A percentile compares a stretch with the other conserved stretches of the same genome.
These are phyloP conservation scores for Kwoniella sp. DNA, from an alignment of 768 basidiomycete genomes.

Conservation along the genomic window DNA sequence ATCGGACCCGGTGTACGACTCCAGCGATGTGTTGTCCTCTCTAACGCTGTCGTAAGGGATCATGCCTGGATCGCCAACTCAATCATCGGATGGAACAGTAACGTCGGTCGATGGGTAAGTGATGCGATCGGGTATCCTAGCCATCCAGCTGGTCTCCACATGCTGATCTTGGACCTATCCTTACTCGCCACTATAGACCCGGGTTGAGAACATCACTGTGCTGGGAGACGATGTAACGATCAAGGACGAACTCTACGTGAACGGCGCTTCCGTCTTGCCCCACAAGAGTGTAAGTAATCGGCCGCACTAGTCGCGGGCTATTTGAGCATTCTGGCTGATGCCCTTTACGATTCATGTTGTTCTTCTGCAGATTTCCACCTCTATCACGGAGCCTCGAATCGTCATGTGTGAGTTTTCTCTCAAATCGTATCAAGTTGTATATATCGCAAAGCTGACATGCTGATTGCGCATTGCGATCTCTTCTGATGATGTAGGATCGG, in stretches of 20 bases:
- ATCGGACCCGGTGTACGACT: conserved; percentile 60
- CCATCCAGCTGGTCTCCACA: neutral
- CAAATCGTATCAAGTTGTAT: neutral
- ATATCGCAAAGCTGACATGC: neutral
- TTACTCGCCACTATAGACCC: conserved; percentile 38
- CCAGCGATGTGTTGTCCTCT: conserved; percentile 60
- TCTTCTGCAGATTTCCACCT: conserved; percentile 49
- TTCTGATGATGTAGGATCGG: neutral
- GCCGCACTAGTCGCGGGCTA: too few relatives aligned
- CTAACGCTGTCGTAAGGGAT: conserved; percentile 59
- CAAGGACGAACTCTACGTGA: conserved; percentile 60
- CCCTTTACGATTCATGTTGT: neutral
- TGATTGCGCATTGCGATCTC: too few relatives aligned
- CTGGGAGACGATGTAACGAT: conserved; percentile 60
- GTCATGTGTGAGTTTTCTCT: conserved; percentile 55
- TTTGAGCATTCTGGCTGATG: neutral
- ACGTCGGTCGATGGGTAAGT: conserved; percentile 57
- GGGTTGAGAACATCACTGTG: conserved; percentile 59
- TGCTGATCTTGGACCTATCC: neutral
- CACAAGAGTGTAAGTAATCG: conserved; percentile 55
- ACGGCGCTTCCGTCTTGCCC: conserved; percentile 58
- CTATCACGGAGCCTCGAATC: conserved; percentile 56
- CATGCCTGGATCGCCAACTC: conserved; percentile 60
- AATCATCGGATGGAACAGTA: conserved; percentile 59
- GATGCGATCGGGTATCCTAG: neutral